Base-by-base conservation (phyloP, 208 protist genomes). In the Leishmania lainsoni region DNA sequence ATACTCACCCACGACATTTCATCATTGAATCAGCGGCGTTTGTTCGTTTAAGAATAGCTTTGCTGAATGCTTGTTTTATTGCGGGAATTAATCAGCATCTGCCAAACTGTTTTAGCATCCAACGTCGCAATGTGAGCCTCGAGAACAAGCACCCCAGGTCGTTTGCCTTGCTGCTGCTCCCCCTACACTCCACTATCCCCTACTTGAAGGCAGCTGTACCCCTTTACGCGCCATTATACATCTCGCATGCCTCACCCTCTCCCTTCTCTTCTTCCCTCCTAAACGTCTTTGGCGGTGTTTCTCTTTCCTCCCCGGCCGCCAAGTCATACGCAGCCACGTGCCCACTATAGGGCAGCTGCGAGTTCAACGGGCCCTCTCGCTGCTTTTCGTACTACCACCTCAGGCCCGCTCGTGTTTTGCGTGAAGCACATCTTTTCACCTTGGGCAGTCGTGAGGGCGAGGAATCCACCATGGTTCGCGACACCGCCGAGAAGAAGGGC, bases 401-500 rank as follows among this genome's bases (percentile, higher is more conserved):
- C 29, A 29, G 69, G 69, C 20, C 16, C 69, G 45, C 69, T n/a
- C 10, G 42, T 52, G 20, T 12, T 56, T 22, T 76, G 14, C 17
- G 72, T 42, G 72, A 61, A 42, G 32, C 29, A 32, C 72, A 12
- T 45, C 32, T 61, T 39, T 2, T 10, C 20, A 39, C 72, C 45
- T 29, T 16, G 42, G 45, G 17, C 45, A 22, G 51, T 16, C 20
- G 8, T 45, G 45, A 73, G 69, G 5, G 26, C 69, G 16, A n/a
- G 26, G 9, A 12, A 16, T 20, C 77, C 9, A 75, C 5, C 29
- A 94, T 94, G 93, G 76, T 79, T 16, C 83, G 91, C 49, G 92
- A 97, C 69, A 96, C 91, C 56, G 54, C 90, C 0, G 89, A 93
- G 65, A 83, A 87, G 35, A 90, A 90, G 42, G 83, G 83, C 63